These are phyloP conservation scores for Hyaloscypha variabilis DNA, from an alignment of 495 filamentous ascomycete species.

Conservation along the genomic window DNA sequence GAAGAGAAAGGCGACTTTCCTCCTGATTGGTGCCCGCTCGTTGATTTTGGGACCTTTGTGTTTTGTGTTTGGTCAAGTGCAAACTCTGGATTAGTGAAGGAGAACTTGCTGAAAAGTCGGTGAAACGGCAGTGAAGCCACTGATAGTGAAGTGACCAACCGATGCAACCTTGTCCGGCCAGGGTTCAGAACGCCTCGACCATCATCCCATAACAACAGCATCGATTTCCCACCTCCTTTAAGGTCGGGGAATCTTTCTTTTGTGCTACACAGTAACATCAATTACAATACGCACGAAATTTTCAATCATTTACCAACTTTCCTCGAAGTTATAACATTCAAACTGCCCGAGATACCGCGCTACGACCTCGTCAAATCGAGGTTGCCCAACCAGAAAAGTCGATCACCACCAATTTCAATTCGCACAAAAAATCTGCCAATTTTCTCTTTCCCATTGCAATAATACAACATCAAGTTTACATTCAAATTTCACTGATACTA, in stretches of 20 bases:
- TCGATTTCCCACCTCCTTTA: background rate
- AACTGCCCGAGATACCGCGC: background rate
- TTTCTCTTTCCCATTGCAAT: background rate
- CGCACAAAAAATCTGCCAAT: background rate
- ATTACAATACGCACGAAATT: background rate
- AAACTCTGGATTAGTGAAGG: background rate
- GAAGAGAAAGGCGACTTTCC: background rate
- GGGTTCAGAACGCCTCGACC: background rate
- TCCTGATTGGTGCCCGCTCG: background rate
- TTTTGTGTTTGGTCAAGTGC: background rate
- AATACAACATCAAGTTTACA: background rate
- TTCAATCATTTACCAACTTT: background rate
- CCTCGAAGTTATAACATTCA: background rate
- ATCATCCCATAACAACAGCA: background rate
- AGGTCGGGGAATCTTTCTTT: background rate
- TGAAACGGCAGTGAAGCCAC: background rate
- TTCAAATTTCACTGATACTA: background rate
- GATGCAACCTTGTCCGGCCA: too few species aligned
- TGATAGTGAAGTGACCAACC: too few species aligned
- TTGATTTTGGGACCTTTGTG: background rate
- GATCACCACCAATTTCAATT: background rate
- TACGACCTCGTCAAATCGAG: background rate
- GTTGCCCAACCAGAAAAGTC: background rate
- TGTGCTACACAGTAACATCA: background rate
- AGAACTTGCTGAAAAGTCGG: background rate